Evolutionary conservation across 2,329 filamentous ascomycete genomes (phyloP), one percentile per base, ranked within the genome.

Genomic region (Coccinonectria pachysandricola): DNA sequence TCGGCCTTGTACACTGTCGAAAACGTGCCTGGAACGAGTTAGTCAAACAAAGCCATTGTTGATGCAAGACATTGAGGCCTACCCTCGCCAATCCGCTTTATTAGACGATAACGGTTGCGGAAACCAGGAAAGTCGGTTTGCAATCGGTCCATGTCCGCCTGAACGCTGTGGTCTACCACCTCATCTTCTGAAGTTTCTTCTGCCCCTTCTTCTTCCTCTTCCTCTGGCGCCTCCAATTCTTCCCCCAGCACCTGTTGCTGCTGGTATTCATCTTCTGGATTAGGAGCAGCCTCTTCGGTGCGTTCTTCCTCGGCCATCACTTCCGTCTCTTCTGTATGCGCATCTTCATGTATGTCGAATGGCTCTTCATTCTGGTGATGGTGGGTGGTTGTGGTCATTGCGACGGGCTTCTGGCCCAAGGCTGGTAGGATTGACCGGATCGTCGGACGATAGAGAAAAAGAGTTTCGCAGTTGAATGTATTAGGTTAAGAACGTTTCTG

Each of bases 1-100:
- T 96, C 86, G 12, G 92, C 91, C 56, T 98, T 98, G 68, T 98
- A 98, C 8, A 98, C 91, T 2, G 91, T 96, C 1, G 91, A 96
- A 52, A 98, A 98, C 2, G 91, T 98, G 31, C 91, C 86, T 94
- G 39, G 7, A 18, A n/a, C n/a, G 14, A 14, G 12, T 10, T 12
- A 10, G 13, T 10, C 10, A 10, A 10, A 19, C 17, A 19, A 10
- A 8, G 7, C 12, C 19, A 5, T n/a, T n/a, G n/a, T n/a, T n/a
- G n/a, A n/a, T n/a, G n/a, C n/a, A n/a, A n/a, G n/a, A n/a, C n/a
- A n/a, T n/a, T n/a, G n/a, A n/a, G 16, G 43, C 48, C 30, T 58
- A 87, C 86, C 91, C 71, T 98, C 91, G 48, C 91, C 91, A 48
- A 98, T 98, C 36, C 88, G 79, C 58, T 95, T 95, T 52, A 98